Conservation (phyloP, 1,284 basidiomycete species). For the Pseudozyma pruni region DNA sequence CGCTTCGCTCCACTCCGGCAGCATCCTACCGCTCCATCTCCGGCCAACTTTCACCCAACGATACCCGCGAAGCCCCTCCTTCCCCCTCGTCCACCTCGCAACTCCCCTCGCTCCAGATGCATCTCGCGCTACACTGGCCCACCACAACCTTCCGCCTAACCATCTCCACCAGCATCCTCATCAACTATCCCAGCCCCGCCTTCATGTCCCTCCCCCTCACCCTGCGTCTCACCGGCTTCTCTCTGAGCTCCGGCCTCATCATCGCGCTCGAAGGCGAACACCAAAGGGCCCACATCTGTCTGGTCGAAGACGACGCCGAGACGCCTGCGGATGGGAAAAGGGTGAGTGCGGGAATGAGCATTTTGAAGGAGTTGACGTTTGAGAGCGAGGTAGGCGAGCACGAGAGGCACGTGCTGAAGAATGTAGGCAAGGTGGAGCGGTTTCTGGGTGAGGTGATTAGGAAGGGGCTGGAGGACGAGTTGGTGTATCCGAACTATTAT, state of each 20-base stretch:
- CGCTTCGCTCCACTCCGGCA: constrained; percentile 22
- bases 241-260: constrained; percentile 86
- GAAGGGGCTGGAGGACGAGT: constrained; percentile 80
- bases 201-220: constrained; percentile 97
- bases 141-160: constrained; percentile 70
- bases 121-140: constrained; percentile 57
- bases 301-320: constrained; percentile 69
- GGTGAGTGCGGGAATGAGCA: constrained; percentile 74
- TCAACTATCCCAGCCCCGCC: constrained; percentile 92
- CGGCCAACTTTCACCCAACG: constrained; percentile 21
- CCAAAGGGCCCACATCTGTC: constrained; percentile 83
- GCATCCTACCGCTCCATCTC: constrained; percentile 25
- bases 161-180: constrained; percentile 88
- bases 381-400: constrained; percentile 96
- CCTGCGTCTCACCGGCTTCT: constrained; percentile 85
- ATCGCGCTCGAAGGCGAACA: constrained; percentile 87
- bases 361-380: constrained; percentile 91
- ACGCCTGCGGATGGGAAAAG: constrained; percentile 8
- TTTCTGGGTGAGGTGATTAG: constrained; percentile 95
- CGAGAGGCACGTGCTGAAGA: constrained; percentile 94
- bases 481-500: constrained; percentile 66
- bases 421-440: constrained; percentile 93
- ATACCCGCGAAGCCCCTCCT: constrained; percentile 7
- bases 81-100: constrained; percentile 13
- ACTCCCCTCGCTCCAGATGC: constrained; percentile 57